Base-by-base conservation (phyloP, 1,284 basidiomycete genomes). In the Agroathelia rolfsii region DNA sequence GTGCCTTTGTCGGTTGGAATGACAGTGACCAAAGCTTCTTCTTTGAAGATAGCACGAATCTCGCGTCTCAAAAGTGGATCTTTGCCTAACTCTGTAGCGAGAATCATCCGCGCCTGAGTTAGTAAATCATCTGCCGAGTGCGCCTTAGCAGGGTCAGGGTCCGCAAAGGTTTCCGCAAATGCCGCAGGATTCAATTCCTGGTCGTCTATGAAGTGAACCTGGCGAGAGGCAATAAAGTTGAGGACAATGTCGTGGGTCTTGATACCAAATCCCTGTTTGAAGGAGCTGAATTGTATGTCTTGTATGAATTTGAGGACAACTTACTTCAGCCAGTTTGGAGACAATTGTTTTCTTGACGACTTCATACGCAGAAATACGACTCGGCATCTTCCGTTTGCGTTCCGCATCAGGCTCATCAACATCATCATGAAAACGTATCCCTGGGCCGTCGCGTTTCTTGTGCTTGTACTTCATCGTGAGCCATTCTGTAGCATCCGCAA, bases 401-500 rank as follows among this genome's bases (percentile, higher is more conserved):
- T 44, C 43, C n/a, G 49, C 43, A 24, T 76, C 77, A 5, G 51
- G 45, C 14, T 51, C 59, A 34, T 72, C 68, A 29, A 75, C 67
- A 32, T 64, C 68, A 42, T 82, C 79, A 40, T 81, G 74, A 49
- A 80, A 80, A 19, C 66, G 69, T 35, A 84, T 63, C 24, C 75
- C 72, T 15, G 59, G 50, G 4, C 60, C 62, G 36, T 80, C 71
- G 47, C 75, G 71, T 49, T 76, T 82, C 55, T 79, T 78, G 47
- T 76, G 72, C 50, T 78, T 79, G 50, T 92, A 88, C 52, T 83
- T 87, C 67, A 92, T 76, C 15, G 72, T 64, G 29, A 99, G 58
- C 89, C 90, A 99, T 47, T 95, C 93, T 1, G 83, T 80, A 12
- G 86, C 76, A 49, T 99, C 95, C 0, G 86, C 80, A 8, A 95